These are phyloP conservation scores for Pichia kudriavzevii DNA, from an alignment of 1,139 yeast species.

Conservation along the genomic window DNA sequence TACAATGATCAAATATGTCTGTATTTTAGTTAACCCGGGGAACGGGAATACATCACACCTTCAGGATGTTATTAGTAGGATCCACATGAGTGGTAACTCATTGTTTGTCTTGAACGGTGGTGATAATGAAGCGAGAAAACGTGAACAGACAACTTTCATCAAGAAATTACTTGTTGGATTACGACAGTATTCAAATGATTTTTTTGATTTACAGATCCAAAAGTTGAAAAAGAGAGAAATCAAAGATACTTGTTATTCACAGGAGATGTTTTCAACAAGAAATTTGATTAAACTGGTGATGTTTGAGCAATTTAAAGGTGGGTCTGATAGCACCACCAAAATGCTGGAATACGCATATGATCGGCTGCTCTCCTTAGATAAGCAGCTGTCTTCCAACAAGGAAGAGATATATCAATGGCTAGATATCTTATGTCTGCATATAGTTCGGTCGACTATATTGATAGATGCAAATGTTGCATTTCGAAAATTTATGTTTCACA, in stretches of 20 bases:
- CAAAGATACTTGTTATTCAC: slow-evolving; percentile 16
- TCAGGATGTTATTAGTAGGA: slow-evolving; percentile 27
- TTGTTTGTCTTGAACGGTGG: slow-evolving; percentile 12
- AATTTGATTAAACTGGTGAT: slow-evolving; percentile 43
- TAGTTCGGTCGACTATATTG: slow-evolving; percentile 50
- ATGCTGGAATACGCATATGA: slow-evolving; percentile 25
- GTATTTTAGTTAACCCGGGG: slow-evolving; percentile 7
- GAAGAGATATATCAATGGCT: slow-evolving; percentile 43
- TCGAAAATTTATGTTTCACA: slow-evolving; percentile 58
- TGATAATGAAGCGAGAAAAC: slow-evolving; percentile 5
- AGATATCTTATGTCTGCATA: slow-evolving; percentile 57
- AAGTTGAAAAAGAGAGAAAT: slow-evolving; percentile 29
- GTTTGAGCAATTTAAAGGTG: slow-evolving; percentile 40
- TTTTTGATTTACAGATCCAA: slow-evolving; percentile 33
- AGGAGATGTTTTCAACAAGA: slow-evolving; percentile 37
- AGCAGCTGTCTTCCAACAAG: slow-evolving; percentile 32
- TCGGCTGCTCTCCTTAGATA: slow-evolving; percentile 3
- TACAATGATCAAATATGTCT: slow-evolving; percentile 12
- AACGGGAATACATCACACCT: slow-evolving; percentile 3
- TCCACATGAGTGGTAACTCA: slow-evolving; percentile 34
- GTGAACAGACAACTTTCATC: slow-evolving; percentile 10
- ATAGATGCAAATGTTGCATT: slow-evolving; percentile 55
- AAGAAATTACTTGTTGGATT: slow-evolving; percentile 23
- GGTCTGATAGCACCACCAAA: slow-evolving; percentile 39
- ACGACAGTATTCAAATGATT: slow-evolving; percentile 35